phyloP scores from a whole-genome alignment of 2,329 filamentous ascomycete genomes.

The Aureobasidium lini region DNA sequence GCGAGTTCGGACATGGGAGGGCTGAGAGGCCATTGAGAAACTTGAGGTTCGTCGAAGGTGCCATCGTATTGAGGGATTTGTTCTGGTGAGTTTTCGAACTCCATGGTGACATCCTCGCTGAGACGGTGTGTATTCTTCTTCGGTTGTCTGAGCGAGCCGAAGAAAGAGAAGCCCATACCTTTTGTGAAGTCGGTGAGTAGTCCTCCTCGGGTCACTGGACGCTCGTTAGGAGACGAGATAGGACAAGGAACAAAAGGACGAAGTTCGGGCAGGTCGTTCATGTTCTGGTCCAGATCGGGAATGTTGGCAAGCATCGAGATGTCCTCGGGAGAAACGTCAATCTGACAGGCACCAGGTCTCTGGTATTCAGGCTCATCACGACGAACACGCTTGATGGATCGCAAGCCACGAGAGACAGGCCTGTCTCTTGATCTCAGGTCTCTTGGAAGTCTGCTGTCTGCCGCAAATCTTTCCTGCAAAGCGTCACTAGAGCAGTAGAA shows the following conservation, averaged over 20 bases:
- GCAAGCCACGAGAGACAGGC: background rate
- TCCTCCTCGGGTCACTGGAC: constrained; percentile 1
- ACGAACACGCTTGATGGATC: constrained; percentile 6
- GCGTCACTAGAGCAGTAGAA: constrained; percentile 16
- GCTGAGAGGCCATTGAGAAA: background rate
- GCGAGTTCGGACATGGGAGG: background rate
- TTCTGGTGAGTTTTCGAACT: background rate
- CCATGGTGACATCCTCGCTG: background rate
- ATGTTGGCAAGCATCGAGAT: background rate
- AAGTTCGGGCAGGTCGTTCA: background rate
- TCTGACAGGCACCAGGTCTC: background rate
- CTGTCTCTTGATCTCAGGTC: background rate
- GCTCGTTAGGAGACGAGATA: background rate
- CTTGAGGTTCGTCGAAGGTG: background rate
- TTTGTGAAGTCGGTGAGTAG: background rate
- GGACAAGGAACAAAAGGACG: constrained; percentile 2
- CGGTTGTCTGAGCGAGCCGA: background rate
- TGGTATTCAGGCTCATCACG: background rate
- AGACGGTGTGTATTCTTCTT: background rate
- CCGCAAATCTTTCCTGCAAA: constrained; percentile 7
- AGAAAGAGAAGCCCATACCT: constrained; percentile 8
- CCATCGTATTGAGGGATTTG: constrained; percentile 1
- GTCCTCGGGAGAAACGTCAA: background rate
- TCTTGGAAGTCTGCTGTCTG: background rate
- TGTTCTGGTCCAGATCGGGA: background rate